A percentile compares a stretch with the other conserved stretches of the same genome.
These are phyloP conservation scores for Globisporangium nunn DNA, from an alignment of 352 stramenopile species.

Conservation along the genomic window DNA sequence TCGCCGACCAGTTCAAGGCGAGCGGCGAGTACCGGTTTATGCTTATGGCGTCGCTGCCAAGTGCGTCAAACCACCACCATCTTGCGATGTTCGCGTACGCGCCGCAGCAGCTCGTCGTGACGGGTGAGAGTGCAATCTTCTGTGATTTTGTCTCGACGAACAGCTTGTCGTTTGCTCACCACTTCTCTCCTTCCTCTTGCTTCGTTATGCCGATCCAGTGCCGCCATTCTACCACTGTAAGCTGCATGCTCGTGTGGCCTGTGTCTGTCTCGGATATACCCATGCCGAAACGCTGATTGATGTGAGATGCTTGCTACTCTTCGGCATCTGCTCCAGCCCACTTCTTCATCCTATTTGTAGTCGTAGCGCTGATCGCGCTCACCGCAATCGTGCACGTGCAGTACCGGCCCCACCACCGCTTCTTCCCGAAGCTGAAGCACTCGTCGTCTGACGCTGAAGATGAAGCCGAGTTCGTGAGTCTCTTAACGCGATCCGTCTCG, in stretches of 20 bases:
- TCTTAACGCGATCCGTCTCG: slow-evolving; percentile 4
- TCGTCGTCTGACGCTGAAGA: slow-evolving; percentile 7
- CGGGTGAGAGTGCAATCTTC: slow-evolving; percentile 5
- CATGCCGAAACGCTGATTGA: no score
- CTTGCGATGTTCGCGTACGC: slow-evolving; percentile 20
- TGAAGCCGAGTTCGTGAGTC: slow-evolving; percentile 9
- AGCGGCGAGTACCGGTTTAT: slow-evolving; percentile 27
- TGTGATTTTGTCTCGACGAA: not conserved
- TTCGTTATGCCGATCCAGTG: slow-evolving; percentile 1
- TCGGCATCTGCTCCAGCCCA: slow-evolving; percentile 10
- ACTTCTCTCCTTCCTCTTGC: not conserved
- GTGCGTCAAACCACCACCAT: slow-evolving; percentile 19
- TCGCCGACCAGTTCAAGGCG: slow-evolving; percentile 22
- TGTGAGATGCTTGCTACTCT: no score
- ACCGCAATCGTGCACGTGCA: slow-evolving; percentile 15
- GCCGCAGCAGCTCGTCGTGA: slow-evolving; percentile 17
- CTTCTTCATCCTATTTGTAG: slow-evolving; percentile 17
- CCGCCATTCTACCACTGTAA: slow-evolving; percentile 14
- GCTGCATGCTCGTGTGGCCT: not conserved
- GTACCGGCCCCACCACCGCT: slow-evolving; percentile 11
- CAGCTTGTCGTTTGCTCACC: not conserved
- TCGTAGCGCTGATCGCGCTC: slow-evolving; percentile 12
- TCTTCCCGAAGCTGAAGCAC: slow-evolving; percentile 4
- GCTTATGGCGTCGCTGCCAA: slow-evolving; percentile 21
- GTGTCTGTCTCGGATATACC: not conserved